These are phyloP conservation scores for Epithemia pelagica DNA, from an alignment of 108 stramenopile genomes.

Conservation along the genomic window DNA sequence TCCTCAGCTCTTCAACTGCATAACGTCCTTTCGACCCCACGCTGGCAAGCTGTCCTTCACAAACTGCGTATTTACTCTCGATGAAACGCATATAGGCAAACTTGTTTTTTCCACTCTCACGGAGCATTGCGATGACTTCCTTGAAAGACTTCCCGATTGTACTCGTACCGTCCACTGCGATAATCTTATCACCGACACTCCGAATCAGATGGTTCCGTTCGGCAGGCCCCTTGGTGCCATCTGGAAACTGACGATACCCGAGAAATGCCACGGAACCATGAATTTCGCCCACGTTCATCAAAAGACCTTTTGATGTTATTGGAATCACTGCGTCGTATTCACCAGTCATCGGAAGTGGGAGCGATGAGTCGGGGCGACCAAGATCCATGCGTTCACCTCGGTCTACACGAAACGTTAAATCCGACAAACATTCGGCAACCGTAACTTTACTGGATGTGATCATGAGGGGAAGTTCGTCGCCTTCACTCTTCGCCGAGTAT, in stretches of 20 bases:
- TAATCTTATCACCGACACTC: constrained; percentile 64
- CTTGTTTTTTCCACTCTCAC: constrained; percentile 49
- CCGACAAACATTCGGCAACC: constrained; percentile 25
- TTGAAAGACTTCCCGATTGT: constrained; percentile 74
- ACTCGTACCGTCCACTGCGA: constrained; percentile 73
- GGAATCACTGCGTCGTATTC: constrained; percentile 83
- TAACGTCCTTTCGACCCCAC: constrained; percentile 59
- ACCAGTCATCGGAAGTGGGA: constrained; percentile 62
- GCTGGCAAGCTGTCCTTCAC: constrained; percentile 57
- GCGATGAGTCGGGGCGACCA: constrained; percentile 11
- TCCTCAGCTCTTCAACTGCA: constrained; percentile 41
- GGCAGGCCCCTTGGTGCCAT: constrained; percentile 66
- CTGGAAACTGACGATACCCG: constrained; percentile 52
- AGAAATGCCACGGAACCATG: constrained; percentile 72
- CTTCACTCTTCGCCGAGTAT: background rate
- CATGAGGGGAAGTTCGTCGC: background rate
- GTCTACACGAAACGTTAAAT: constrained; percentile 22
- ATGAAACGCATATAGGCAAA: constrained; percentile 76
- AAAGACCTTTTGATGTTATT: constrained; percentile 67
- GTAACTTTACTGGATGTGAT: background rate
- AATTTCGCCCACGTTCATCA: constrained; percentile 86
- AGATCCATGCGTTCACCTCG: constrained; percentile 13
- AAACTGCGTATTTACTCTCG: constrained; percentile 25
- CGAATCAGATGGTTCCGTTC: constrained; percentile 61
- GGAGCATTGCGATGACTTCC: constrained; percentile 65